Base-by-base conservation (phyloP, 2,329 filamentous ascomycete species). In the Zasmidium cellare region DNA sequence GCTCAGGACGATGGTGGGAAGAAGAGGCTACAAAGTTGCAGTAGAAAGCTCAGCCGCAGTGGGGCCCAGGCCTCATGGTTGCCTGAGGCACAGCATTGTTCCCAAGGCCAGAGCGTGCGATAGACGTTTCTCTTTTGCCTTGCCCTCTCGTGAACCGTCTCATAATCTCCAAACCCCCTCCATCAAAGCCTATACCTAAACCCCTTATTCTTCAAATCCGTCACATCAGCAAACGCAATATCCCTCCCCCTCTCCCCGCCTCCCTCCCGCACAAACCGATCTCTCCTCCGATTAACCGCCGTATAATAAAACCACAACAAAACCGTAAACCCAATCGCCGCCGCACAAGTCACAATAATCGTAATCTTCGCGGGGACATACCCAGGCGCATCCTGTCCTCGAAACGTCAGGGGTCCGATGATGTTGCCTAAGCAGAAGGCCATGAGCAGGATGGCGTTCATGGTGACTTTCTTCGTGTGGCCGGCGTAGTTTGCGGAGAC, bases 401-500 rank as follows among this genome's bases (percentile, higher is more conserved):
- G 70, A 63, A 77, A 78, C 0, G 74, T 76, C 44, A 74, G 64
- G 0, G 76, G 75, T 0, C 68, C 76, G 46, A 78, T 74, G 50
- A 78, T 76, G 59, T 77, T 78, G 14, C 75, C 80, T 2, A 71
- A 25, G 45, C 68, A 67, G 58, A 70, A 69, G 23, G 67, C 55
- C 52, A 71, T 68, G 28, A 71, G 61, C n/a, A 71, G 56, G 60
- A 84, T 80, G 6, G 87, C 87, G 11, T 91, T 91, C 11, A 88
- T 65, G 31, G 62, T 65, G 3, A 63, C 64, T 56, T 71, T 70
- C 76, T 91, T 91, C 1, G 88, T 91, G 65, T 89, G 87, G 0
- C 88, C 88, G 22, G 85, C 88, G 19, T 89, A 79, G 66, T 91
- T 76, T 2, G 70, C 69, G 2, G 69, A 66, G 2, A 71, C 63